Base-by-base conservation (phyloP, 2,329 filamentous ascomycete genomes). In the Cercospora canescens region DNA sequence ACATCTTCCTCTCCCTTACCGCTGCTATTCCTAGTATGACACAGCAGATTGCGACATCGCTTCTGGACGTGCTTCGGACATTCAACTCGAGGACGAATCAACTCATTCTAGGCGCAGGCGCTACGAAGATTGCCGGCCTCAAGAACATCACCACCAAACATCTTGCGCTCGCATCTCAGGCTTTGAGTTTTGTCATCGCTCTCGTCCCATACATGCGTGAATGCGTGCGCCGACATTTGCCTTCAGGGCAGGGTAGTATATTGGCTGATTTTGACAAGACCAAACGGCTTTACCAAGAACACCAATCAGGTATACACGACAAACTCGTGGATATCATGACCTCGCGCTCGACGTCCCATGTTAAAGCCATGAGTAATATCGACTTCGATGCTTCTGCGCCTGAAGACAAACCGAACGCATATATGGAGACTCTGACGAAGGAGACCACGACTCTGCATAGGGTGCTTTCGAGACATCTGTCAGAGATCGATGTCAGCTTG, bases 61-160 rank as follows among this genome's bases (percentile, higher is more conserved):
- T 99, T 11, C 83, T 97, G 48, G 90, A 95, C 24, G 96, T 96
- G 75, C 85, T 98, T 14, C 92, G 95, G 70, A 85, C 96, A 4
- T 99, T 98, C 84, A 97, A 99, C 78, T 97, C 93, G 2, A 90
- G 95, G 21, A 94, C 94, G 65, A 96, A 91, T n/a, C 95, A 99
- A 77, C 86, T 99, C 65, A 97, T 99, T 70, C 88, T 99, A 6
- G 95, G 95, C 1, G 95, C 95, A 1, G 95, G 95, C 4, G 95
- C 95, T 4, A 97, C 92, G 5, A 86, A 88, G 37, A 93, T 91
- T 26, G 95, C 94, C 1, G 94, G 94, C 0, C 83, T 99, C 21
- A 97, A 93, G 77, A 97, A 97, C 75, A 99, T 99, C 77, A 97
- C 92, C 0, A 97, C 95, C 0, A 95, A 95, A 73, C 94, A 99